Evolutionary conservation across 306 rosid genomes (phyloP).

Genomic region (Quercus berberidifolia): DNA sequence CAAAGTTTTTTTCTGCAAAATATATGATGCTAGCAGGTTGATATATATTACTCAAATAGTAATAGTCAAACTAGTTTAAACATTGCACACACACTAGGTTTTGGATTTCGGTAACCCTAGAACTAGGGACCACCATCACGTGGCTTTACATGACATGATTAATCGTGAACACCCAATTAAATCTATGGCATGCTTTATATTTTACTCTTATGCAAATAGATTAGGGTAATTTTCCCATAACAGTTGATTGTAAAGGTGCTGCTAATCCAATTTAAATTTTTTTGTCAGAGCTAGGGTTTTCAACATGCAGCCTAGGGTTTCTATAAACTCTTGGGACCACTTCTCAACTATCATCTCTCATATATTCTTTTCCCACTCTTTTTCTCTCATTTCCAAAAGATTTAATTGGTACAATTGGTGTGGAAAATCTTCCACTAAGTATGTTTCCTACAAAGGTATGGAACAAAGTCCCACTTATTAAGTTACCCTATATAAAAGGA

Average conservation of each 20-base stretch:
- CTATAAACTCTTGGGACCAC: constrained; percentile 56
- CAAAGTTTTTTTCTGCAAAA: neutral
- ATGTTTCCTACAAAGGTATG: neutral
- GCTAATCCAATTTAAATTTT: constrained; percentile 16
- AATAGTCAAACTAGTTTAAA: constrained; percentile 12
- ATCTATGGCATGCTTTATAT: constrained; percentile 63
- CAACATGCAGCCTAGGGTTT: constrained; percentile 17
- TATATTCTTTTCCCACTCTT: neutral
- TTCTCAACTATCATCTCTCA: constrained; percentile 48
- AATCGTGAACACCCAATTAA: constrained; percentile 49
- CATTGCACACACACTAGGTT: constrained; percentile 37
- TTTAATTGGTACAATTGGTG: neutral
- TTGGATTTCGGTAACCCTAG: constrained; percentile 57
- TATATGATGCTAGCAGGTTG: neutral
- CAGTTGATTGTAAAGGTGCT: constrained; percentile 21
- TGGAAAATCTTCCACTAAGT: neutral
- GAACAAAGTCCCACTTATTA: neutral
- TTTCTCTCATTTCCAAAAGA: constrained; percentile 12
- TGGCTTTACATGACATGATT: constrained; percentile 45
- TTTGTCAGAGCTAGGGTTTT: constrained; percentile 48
- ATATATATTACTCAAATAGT: neutral
- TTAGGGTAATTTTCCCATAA: constrained; percentile 26
- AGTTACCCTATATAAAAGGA: neutral
- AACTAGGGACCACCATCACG: constrained; percentile 60
- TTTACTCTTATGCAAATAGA: constrained; percentile 23